phyloP scores from a whole-genome alignment of 176 grass and related monocot species.

The Guadua angustifolia region DNA sequence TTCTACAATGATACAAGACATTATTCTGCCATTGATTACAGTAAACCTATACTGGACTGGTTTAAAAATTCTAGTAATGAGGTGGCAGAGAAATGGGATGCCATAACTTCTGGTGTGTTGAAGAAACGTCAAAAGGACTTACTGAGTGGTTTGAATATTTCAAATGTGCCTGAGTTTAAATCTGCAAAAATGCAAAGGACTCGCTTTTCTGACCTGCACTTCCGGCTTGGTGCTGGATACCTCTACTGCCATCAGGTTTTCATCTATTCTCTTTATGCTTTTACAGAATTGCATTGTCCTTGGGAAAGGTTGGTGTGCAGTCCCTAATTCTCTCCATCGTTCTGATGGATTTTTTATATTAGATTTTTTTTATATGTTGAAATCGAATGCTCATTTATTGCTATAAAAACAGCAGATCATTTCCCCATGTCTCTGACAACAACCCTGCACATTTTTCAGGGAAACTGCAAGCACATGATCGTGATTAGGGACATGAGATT shows the following conservation, averaged over 20 bases:
- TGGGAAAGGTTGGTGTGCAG: not conserved
- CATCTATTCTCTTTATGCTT: constrained; percentile 35
- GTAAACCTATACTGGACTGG: constrained; percentile 86
- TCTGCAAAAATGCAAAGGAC: constrained; percentile 70
- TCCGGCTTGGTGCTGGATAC: constrained; percentile 79
- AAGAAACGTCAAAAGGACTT: constrained; percentile 86
- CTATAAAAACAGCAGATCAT: not conserved
- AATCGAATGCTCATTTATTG: not conserved
- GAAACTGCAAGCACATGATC: constrained; percentile 81
- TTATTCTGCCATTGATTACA: constrained; percentile 75
- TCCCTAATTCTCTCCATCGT: not conserved
- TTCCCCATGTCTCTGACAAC: constrained; percentile 12
- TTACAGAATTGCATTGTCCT: not conserved
- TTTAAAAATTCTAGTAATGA: constrained; percentile 70
- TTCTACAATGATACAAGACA: constrained; percentile 82
- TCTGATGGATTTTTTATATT: not conserved
- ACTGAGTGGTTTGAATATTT: constrained; percentile 63
- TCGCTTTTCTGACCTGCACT: constrained; percentile 70
- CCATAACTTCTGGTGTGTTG: constrained; percentile 64
- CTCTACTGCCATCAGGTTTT: constrained; percentile 88
- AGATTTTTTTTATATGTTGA: not conserved
- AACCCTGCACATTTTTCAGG: constrained; percentile 54
- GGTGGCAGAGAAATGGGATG: constrained; percentile 84
- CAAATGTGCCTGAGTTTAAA: constrained; percentile 71
- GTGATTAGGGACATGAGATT: constrained; percentile 89